Conservation (phyloP, 805 yeast genomes). For the Candida patagonica region DNA sequence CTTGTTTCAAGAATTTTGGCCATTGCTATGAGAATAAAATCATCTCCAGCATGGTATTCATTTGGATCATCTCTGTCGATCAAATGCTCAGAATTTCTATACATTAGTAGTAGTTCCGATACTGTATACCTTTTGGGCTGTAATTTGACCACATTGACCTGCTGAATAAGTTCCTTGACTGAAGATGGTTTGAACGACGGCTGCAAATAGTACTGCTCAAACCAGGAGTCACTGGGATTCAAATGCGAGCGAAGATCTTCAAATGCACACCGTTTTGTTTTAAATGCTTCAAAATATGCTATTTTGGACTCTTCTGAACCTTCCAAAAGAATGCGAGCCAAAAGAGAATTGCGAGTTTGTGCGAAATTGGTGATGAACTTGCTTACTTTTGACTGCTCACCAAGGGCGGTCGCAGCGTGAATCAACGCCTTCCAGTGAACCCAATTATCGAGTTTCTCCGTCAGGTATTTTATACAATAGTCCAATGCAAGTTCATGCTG, state of each 20-base stretch:
- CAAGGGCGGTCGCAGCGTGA: slow-evolving; percentile 35
- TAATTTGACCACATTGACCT: slow-evolving; percentile 43
- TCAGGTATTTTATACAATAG: slow-evolving; percentile 35
- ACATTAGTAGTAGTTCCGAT: slow-evolving; percentile 31
- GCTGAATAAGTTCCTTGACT: slow-evolving; percentile 15
- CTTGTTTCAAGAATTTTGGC: slow-evolving; percentile 26
- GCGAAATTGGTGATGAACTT: slow-evolving; percentile 25
- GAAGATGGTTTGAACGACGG: slow-evolving; percentile 13
- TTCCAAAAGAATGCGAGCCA: slow-evolving; percentile 42
- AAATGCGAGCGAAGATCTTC: slow-evolving; percentile 40
- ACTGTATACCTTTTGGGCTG: slow-evolving; percentile 17
- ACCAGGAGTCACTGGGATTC: background rate
- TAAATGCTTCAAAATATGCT: slow-evolving; percentile 38
- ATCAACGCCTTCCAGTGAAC: slow-evolving; percentile 57
- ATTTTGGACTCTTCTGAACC: slow-evolving; percentile 16
- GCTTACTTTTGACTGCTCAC: slow-evolving; percentile 27
- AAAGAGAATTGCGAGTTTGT: slow-evolving; percentile 44
- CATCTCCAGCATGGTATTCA: slow-evolving; percentile 66
- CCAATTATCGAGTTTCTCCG: slow-evolving; percentile 59
- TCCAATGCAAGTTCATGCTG: slow-evolving; percentile 38
- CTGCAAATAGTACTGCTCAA: slow-evolving; percentile 9
- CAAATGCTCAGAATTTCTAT: slow-evolving; percentile 31
- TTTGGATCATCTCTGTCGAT: slow-evolving; percentile 39
- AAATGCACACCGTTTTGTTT: slow-evolving; percentile 55
- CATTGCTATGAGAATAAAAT: slow-evolving; percentile 50